Evolutionary conservation across 2,329 filamentous ascomycete genomes (phyloP), one percentile per base, ranked within the genome.

Genomic region (Tolypocladium sp.): DNA sequence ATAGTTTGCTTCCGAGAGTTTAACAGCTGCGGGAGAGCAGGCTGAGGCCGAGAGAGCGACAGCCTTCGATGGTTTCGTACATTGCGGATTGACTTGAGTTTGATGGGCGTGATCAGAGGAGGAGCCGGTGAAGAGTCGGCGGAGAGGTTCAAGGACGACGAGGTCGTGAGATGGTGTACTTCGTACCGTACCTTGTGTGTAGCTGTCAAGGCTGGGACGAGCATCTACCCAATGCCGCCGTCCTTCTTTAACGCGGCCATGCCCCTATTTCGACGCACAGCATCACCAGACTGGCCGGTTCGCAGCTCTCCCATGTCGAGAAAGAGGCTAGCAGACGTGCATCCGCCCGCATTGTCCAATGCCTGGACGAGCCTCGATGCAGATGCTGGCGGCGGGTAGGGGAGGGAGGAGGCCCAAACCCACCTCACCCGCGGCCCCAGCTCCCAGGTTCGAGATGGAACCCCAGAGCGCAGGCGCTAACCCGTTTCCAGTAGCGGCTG

Each of bases 401-500:
- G 46, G 46, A 22, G 25, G 44, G 10, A 25, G 4, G 44, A 15
- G 22, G 22, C 25, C 49, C 49, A 52, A 52, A 52, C 49, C 27
- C 17, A 51, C 46, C 25, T 49, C 44, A 22, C 22, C 46, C 25
- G 46, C 25, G 44, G 22, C 44, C 44, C 44, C 44, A 49, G 44
- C 44, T 49, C 15, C 49, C 49, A 35, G 20, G 46, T 27, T 33
- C 46, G 49, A 52, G 49, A 52, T 33, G 49, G 49, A 35, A 33
- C 27, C 49, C 49, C 30, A 3, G 27, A 51, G 46, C 27, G 25
- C 38, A 44, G 8, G 51, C 58, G 46, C 58, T 59, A 59, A 7
- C 20, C 57, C 53, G 41, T 22, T 59, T 56, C 22, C 22, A 44
- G 57, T 22, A 59, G 57, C 57, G 53, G 57, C 57, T 55, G 57